These are phyloP conservation scores for Cinnamomum chago DNA, from an alignment of 164 flowering plant genomes.

Conservation along the genomic window DNA sequence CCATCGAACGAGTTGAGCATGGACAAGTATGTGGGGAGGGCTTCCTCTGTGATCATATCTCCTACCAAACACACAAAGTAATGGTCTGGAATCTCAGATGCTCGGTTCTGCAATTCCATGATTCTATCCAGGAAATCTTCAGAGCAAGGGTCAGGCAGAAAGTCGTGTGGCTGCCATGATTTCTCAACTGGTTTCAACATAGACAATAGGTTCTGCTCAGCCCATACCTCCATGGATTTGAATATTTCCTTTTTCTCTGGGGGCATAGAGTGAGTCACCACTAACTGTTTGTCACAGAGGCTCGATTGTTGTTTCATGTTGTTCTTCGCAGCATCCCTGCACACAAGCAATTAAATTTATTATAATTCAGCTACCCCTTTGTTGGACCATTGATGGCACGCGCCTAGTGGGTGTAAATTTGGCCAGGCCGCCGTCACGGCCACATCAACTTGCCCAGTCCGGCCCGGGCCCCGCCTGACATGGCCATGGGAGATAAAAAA, in stretches of 20 bases:
- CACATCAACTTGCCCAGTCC: too few relatives aligned
- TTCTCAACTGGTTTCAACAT: conserved; percentile 50
- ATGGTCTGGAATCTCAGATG: not conserved
- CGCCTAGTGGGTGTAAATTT: too few relatives aligned
- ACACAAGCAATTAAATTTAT: too few relatives aligned
- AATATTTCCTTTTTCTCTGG: conserved; percentile 31
- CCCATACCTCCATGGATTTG: conserved; percentile 29
- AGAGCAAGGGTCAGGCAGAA: conserved; percentile 38
- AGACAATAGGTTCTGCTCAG: conserved; percentile 35
- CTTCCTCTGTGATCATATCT: conserved; percentile 36
- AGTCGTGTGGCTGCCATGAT: conserved; percentile 52
- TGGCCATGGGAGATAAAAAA: too few relatives aligned
- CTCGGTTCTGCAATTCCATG: conserved; percentile 19
- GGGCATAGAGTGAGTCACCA: conserved; percentile 9
- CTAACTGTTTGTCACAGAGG: too few relatives aligned
- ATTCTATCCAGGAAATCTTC: conserved; percentile 46
- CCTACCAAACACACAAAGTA: conserved; percentile 11
- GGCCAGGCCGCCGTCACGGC: too few relatives aligned
- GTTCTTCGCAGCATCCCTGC: too few relatives aligned
- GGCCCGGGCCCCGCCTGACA: too few relatives aligned
- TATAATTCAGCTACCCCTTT: too few relatives aligned
- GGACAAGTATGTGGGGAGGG: conserved; percentile 54
- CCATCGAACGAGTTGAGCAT: conserved; percentile 48
- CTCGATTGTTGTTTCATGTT: too few relatives aligned
- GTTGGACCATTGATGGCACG: too few relatives aligned